Conservation (phyloP, 169 alveolate species). For the Plasmodium falciparum region DNA sequence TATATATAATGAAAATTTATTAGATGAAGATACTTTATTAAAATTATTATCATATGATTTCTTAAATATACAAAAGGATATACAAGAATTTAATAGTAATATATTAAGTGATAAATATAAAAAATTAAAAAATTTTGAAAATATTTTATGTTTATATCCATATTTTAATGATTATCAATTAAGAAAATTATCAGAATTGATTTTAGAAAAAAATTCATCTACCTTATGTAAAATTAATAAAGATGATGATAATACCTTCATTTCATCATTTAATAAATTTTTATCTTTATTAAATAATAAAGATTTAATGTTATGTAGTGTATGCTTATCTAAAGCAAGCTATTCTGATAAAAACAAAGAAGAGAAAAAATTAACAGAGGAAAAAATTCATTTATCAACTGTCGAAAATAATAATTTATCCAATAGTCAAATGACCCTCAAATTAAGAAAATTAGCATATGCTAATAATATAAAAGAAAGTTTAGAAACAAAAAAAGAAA, state of each 20-base stretch:
- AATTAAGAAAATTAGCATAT: constrained; percentile 3
- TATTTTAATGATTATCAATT: constrained; percentile 74
- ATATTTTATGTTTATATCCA: constrained; percentile 61
- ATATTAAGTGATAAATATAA: constrained; percentile 74
- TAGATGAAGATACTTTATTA: constrained; percentile 62
- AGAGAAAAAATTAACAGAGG: not conserved
- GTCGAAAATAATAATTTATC: not conserved
- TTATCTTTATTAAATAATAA: constrained; percentile 51
- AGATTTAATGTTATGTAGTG: constrained; percentile 66
- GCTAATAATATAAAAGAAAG: constrained; percentile 20
- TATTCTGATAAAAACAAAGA: constrained; percentile 28
- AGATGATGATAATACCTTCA: constrained; percentile 23
- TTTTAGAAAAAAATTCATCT: constrained; percentile 45
- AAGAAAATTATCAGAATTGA: constrained; percentile 57
- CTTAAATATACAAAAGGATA: constrained; percentile 45
- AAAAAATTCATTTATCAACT: not conserved
- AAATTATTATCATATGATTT: constrained; percentile 57
- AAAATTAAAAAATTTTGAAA: constrained; percentile 65
- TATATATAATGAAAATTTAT: constrained; percentile 63
- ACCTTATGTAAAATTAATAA: not conserved
- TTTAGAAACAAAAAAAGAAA: constrained; percentile 54
- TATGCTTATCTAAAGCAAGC: constrained; percentile 64
- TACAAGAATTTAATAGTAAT: constrained; percentile 61
- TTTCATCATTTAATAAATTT: constrained; percentile 33
- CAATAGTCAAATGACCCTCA: not conserved